phyloP scores from a whole-genome alignment of 768 basidiomycete species.

The Symmetrospora coprosmae region DNA sequence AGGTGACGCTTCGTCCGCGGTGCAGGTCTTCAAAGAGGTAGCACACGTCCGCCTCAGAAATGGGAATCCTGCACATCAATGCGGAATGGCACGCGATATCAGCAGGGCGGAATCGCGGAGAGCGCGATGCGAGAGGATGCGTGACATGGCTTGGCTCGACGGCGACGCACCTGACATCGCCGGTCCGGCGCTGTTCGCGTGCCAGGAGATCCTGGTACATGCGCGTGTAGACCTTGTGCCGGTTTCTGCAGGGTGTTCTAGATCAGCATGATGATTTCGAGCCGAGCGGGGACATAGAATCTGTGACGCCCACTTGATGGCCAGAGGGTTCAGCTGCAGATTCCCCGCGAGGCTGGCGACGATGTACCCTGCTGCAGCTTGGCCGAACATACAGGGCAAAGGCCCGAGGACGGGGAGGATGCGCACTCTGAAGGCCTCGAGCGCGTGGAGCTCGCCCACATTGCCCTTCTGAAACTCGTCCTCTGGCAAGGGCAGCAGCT shows the following conservation, averaged over 20 bases:
- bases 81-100: no score
- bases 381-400: slow-evolving; percentile 45
- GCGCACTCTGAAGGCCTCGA: slow-evolving; percentile 84
- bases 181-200: slow-evolving; percentile 23
- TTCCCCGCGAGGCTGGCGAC: slow-evolving; percentile 62
- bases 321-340: slow-evolving; percentile 73
- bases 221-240: slow-evolving; percentile 23
- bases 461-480: slow-evolving; percentile 81
- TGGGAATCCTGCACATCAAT: slow-evolving; percentile 55
- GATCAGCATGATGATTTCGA: background rate
- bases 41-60: slow-evolving; percentile 68
- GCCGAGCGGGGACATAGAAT: no score
- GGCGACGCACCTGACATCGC: slow-evolving; percentile 21
- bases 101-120: no score
- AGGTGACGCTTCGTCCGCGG: slow-evolving; percentile 55
- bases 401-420: slow-evolving; percentile 78
- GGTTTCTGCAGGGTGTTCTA: slow-evolving; percentile 21
- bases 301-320: slow-evolving; percentile 71
- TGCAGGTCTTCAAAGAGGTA: slow-evolving; percentile 77
- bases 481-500: slow-evolving; percentile 74
- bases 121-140: no score
- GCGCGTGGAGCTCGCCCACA: slow-evolving; percentile 73
- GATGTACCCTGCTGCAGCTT: slow-evolving; percentile 77
- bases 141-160: no score
- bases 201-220: slow-evolving; percentile 25